Conservation (phyloP, 2,329 filamentous ascomycete species). For the Phaeosphaeria sp. region DNA sequence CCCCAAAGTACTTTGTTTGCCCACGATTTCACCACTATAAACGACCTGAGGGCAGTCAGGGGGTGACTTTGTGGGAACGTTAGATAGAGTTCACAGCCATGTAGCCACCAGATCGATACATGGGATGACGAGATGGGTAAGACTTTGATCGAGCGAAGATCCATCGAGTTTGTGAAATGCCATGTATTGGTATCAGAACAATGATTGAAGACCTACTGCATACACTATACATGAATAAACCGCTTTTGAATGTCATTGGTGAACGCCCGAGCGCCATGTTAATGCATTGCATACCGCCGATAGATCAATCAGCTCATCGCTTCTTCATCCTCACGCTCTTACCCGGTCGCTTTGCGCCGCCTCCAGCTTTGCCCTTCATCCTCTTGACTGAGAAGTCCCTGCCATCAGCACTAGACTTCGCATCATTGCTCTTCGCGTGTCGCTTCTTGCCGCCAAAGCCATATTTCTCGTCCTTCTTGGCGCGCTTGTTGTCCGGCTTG, state of each 20-base stretch:
- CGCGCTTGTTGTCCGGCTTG: slow-evolving; percentile 71
- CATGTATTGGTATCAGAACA: slow-evolving; percentile 24
- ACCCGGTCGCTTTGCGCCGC: slow-evolving; percentile 40
- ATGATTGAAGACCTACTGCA: slow-evolving; percentile 4
- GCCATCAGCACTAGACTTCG: slow-evolving; percentile 79
- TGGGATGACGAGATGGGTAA: neutral
- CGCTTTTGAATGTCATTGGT: neutral
- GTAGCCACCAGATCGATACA: slow-evolving; percentile 3
- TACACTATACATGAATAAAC: slow-evolving; percentile 3
- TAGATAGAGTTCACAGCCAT: neutral
- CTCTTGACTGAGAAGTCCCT: slow-evolving; percentile 79
- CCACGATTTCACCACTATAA: neutral
- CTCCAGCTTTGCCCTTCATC: slow-evolving; percentile 70
- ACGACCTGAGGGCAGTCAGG: neutral
- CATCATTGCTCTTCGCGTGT: slow-evolving; percentile 88
- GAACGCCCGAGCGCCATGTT: neutral
- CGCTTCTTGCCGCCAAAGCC: slow-evolving; percentile 97
- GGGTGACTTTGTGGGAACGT: neutral
- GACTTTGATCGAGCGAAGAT: neutral
- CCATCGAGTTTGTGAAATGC: neutral
- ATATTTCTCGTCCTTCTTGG: slow-evolving; percentile 94
- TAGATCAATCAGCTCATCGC: neutral
- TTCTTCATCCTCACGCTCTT: slow-evolving; percentile 44
- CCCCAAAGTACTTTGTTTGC: neutral
- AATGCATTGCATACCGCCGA: neutral